Percentiles rank a stretch among this genome's conserved stretches.
These are phyloP conservation scores for Quercus ilex DNA, from an alignment of 306 rosid genomes.

Conservation along the genomic window DNA sequence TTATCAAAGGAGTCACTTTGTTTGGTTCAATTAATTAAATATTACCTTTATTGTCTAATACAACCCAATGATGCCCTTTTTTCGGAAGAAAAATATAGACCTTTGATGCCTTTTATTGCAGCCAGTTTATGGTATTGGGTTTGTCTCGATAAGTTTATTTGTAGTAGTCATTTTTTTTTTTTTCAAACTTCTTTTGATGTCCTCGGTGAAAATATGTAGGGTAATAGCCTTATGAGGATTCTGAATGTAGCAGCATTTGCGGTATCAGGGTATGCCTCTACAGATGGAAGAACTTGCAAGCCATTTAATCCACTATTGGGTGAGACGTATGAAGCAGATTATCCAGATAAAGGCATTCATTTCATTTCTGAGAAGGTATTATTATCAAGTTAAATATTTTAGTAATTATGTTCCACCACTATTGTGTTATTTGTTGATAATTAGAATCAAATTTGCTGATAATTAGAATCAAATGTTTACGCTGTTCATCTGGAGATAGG, in stretches of 20 bases:
- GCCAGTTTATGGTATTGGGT: neutral
- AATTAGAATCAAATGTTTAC: neutral
- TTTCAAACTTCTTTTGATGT: neutral
- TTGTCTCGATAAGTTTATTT: neutral
- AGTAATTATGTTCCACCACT: neutral
- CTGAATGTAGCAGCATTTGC: conserved; percentile 95
- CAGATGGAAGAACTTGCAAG: conserved; percentile 82
- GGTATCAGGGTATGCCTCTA: conserved; percentile 85
- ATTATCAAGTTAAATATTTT: neutral
- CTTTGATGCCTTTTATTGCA: neutral
- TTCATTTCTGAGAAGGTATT: conserved; percentile 92
- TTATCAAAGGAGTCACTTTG: neutral
- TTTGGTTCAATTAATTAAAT: neutral
- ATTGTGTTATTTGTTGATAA: conserved; percentile 7
- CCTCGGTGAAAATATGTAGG: conserved; percentile 43
- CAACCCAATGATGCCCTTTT: neutral
- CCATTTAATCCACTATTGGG: conserved; percentile 96
- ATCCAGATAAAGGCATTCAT: conserved; percentile 79
- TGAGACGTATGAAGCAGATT: conserved; percentile 94
- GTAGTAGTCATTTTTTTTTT: neutral
- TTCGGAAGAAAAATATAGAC: no score
- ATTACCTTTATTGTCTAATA: neutral
- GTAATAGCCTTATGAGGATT: conserved; percentile 72
- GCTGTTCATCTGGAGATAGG: conserved; percentile 50
- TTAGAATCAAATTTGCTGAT: neutral